Conservation (phyloP, 2,329 filamentous ascomycete genomes). For the Aspergillus niger region DNA sequence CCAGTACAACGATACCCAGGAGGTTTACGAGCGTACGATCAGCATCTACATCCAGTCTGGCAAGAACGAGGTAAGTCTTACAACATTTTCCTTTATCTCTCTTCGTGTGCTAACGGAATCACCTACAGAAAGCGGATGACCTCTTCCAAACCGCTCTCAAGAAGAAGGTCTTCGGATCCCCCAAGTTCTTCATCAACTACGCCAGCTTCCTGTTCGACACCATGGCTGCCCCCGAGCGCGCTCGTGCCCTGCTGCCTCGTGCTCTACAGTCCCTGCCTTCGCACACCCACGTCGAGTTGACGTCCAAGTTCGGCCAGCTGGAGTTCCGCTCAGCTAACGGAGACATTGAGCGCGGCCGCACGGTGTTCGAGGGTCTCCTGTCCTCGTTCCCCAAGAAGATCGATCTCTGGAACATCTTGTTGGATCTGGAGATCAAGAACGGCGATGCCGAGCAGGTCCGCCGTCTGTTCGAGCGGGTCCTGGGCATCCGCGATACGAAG, state of each 20-base stretch:
- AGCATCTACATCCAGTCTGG: conserved; percentile 94
- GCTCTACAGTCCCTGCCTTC: conserved; percentile 79
- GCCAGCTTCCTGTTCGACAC: conserved; percentile 86
- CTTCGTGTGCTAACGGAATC: conserved; percentile 28
- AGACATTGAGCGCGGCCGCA: conserved; percentile 86
- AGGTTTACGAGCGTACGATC: conserved; percentile 83
- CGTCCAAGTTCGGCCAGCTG: conserved; percentile 84
- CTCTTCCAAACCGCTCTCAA: conserved; percentile 85
- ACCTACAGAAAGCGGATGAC: conserved; percentile 74
- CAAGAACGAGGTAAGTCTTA: conserved; percentile 71
- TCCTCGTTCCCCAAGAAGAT: conserved; percentile 83
- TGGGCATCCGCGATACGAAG: conserved; percentile 37
- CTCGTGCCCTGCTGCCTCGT: conserved; percentile 75
- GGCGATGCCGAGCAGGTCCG: conserved; percentile 66
- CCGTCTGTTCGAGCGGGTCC: conserved; percentile 78
- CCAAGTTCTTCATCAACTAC: conserved; percentile 90
- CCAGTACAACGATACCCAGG: conserved; percentile 88
- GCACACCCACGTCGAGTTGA: conserved; percentile 70
- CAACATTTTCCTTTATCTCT: no score
- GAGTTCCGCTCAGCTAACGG: conserved; percentile 85
- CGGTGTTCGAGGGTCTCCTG: conserved; percentile 87
- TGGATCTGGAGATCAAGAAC: conserved; percentile 75
- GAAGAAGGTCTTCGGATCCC: conserved; percentile 82
- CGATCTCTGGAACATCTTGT: conserved; percentile 88
- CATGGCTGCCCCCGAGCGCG: conserved; percentile 68